phyloP scores from a whole-genome alignment of 225 moss, liverwort and hornwort species.

The Bryum argenteum region DNA sequence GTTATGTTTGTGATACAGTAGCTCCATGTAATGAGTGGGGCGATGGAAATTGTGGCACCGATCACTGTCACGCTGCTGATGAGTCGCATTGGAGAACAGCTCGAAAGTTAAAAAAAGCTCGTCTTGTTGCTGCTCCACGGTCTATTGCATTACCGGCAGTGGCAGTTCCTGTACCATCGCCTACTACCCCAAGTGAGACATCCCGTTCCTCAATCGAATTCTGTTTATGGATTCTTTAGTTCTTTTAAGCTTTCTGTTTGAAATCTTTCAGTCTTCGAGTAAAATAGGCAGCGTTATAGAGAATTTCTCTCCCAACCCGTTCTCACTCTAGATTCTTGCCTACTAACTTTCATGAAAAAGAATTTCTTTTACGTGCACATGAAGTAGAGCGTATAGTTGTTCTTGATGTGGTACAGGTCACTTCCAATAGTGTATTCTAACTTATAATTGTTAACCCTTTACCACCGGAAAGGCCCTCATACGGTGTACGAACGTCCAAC shows the following conservation, averaged over 20 bases:
- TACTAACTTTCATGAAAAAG: too few species aligned
- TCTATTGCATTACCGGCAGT: slow-evolving; percentile 20
- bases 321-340: too few species aligned
- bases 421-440: too few species aligned
- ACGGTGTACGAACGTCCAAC: too few species aligned
- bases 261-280: background rate
- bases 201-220: slow-evolving; percentile 4
- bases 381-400: too few species aligned
- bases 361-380: too few species aligned
- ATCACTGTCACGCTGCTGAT: slow-evolving; percentile 85
- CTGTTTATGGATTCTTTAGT: slow-evolving; percentile 1
- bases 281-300: too few species aligned
- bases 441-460: too few species aligned
- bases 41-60: slow-evolving; percentile 46
- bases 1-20: slow-evolving; percentile 74
- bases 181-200: slow-evolving; percentile 40
- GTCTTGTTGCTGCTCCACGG: slow-evolving; percentile 32
- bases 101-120: slow-evolving; percentile 52
- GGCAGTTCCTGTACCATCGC: slow-evolving; percentile 24
- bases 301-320: too few species aligned
- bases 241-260: slow-evolving; percentile 1
- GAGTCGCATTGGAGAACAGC: slow-evolving; percentile 56
- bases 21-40: slow-evolving; percentile 78
- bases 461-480: too few species aligned
- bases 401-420: too few species aligned